Evolutionary conservation across 306 rosid species (phyloP).

Genomic region (Vigna hirtella): DNA sequence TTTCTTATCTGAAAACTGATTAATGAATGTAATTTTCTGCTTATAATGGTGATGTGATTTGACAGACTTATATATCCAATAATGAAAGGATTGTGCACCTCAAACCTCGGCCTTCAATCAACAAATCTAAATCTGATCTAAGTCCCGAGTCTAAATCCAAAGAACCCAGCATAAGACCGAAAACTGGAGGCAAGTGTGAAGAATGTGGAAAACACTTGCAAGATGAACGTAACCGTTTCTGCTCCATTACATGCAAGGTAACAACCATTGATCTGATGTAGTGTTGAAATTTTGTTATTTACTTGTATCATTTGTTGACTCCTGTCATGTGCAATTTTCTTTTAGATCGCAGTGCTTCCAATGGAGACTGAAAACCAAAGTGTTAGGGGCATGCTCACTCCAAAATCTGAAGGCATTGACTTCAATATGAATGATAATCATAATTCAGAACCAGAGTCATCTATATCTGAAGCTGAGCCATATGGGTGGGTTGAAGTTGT

Average conservation of each 20-base stretch:
- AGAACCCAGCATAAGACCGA: slow-evolving; percentile 66
- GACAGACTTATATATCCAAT: slow-evolving; percentile 87
- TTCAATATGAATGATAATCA: slow-evolving; percentile 52
- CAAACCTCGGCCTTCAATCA: slow-evolving; percentile 77
- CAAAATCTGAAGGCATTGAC: slow-evolving; percentile 53
- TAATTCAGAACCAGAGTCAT: slow-evolving; percentile 70
- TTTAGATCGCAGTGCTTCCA: slow-evolving; percentile 54
- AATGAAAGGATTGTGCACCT: slow-evolving; percentile 91
- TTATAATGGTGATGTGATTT: slow-evolving; percentile 37
- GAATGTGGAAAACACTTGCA: slow-evolving; percentile 85
- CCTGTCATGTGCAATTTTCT: slow-evolving; percentile 27
- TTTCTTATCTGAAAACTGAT: background rate
- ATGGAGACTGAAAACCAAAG: slow-evolving; percentile 53
- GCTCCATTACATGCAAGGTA: slow-evolving; percentile 98
- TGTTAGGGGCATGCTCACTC: slow-evolving; percentile 41
- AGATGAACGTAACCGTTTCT: slow-evolving; percentile 83
- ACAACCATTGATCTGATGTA: slow-evolving; percentile 21
- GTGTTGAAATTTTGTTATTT: slow-evolving; percentile 18
- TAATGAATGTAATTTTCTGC: slow-evolving; percentile 3
- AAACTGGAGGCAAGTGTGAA: slow-evolving; percentile 83
- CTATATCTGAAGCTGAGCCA: slow-evolving; percentile 82
- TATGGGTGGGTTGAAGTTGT: slow-evolving; percentile 67
- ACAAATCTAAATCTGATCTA: slow-evolving; percentile 67
- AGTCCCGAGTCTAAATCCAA: slow-evolving; percentile 69
- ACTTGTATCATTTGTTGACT: slow-evolving; percentile 16